These are phyloP conservation scores for Clitoria ternatea DNA, from an alignment of 306 rosid genomes.

Conservation along the genomic window DNA sequence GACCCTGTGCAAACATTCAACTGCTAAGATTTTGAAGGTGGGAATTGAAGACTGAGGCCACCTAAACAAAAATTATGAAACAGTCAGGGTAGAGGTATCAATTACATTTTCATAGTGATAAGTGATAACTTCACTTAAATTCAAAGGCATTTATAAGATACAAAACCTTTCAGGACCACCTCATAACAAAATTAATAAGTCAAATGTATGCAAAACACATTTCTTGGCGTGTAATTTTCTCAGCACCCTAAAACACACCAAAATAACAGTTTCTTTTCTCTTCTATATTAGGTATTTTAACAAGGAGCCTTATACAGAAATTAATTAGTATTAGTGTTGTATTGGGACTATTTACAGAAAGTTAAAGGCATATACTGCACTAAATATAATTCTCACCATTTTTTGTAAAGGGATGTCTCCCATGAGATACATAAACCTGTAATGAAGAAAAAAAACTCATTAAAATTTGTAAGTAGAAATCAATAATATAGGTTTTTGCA, in stretches of 20 bases:
- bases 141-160: neutral
- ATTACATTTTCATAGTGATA: neutral
- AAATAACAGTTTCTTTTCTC: neutral
- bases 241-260: neutral
- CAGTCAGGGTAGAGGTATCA: neutral
- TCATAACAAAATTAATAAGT: neutral
- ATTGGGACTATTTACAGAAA: conserved; percentile 3
- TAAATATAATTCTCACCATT: conserved; percentile 52
- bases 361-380: neutral
- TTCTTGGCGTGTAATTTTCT: neutral
- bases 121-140: conserved; percentile 1
- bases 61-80: conserved; percentile 40
- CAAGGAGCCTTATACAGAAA: neutral
- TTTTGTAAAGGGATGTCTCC: conserved; percentile 64
- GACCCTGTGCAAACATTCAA: conserved; percentile 53
- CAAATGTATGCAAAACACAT: neutral
- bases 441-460: conserved; percentile 13
- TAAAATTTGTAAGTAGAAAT: neutral
- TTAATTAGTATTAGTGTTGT: neutral
- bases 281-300: neutral
- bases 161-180: neutral
- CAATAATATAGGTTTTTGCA: neutral
- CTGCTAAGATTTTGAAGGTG: conserved; percentile 57
- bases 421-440: conserved; percentile 79
- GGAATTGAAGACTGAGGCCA: conserved; percentile 78